phyloP scores from a whole-genome alignment of 2,329 filamentous ascomycete genomes.

The Ceratocystis cubensis region DNA sequence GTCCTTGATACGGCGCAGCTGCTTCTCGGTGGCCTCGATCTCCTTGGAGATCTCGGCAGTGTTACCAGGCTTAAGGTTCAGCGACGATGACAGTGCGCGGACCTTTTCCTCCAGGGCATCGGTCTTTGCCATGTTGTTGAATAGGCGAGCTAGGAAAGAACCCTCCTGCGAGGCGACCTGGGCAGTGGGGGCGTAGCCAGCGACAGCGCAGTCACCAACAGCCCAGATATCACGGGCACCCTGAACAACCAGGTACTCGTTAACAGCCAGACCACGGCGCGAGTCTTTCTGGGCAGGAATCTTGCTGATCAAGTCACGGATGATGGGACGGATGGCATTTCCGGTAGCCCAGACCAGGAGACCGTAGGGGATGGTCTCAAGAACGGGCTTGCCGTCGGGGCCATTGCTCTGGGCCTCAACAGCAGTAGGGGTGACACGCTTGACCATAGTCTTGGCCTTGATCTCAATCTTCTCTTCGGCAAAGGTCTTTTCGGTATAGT shows the following conservation, averaged over 20 bases:
- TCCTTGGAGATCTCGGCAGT: slow-evolving; percentile 56
- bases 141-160: slow-evolving; percentile 82
- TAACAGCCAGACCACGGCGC: slow-evolving; percentile 85
- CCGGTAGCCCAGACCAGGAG: slow-evolving; percentile 97
- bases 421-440: slow-evolving; percentile 83
- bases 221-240: slow-evolving; percentile 96
- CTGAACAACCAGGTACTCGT: slow-evolving; percentile 97
- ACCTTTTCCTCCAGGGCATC: slow-evolving; percentile 69
- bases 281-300: slow-evolving; percentile 94
- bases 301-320: slow-evolving; percentile 82
- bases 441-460: slow-evolving; percentile 97
- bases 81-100: slow-evolving; percentile 48
- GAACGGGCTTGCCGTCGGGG: slow-evolving; percentile 72
- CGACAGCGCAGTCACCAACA: slow-evolving; percentile 90
- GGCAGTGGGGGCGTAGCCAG: slow-evolving; percentile 93
- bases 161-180: slow-evolving; percentile 96
- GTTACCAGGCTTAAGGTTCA: slow-evolving; percentile 50
- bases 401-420: slow-evolving; percentile 79
- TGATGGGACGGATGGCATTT: slow-evolving; percentile 78
- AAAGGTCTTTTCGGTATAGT: slow-evolving; percentile 98
- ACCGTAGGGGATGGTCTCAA: slow-evolving; percentile 78
- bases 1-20: slow-evolving; percentile 79
- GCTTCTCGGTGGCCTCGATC: slow-evolving; percentile 77
- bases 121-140: slow-evolving; percentile 98
- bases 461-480: slow-evolving; percentile 98